Evolutionary conservation across 768 basidiomycete species (phyloP).

Genomic region (Russula dissimulans): DNA sequence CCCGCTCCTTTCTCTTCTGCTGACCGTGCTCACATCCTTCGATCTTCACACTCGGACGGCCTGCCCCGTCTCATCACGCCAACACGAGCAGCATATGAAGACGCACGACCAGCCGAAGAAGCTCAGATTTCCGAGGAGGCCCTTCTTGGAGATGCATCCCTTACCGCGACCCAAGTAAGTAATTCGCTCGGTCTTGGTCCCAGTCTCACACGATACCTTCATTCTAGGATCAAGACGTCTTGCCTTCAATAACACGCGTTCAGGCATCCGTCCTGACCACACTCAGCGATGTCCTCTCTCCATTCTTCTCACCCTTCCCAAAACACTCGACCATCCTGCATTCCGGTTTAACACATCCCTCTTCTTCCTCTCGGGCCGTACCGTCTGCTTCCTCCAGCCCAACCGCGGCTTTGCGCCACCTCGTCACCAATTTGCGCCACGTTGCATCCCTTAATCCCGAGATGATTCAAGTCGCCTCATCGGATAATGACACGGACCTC

Average conservation of each 20-base stretch:
- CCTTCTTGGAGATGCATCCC: background rate
- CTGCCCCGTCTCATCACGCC: background rate
- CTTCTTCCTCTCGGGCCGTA: constrained; percentile 24
- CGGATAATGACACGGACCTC: constrained; percentile 40
- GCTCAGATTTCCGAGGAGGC: background rate
- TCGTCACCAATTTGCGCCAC: constrained; percentile 53
- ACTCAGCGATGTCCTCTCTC: constrained; percentile 56
- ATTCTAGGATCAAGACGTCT: constrained; percentile 42
- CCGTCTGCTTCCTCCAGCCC: constrained; percentile 25
- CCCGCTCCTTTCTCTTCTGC: constrained; percentile 16
- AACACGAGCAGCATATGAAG: background rate
- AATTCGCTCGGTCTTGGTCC: background rate
- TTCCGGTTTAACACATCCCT: constrained; percentile 33
- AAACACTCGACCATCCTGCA: constrained; percentile 47
- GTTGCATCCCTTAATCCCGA: constrained; percentile 31
- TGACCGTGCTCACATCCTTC: constrained; percentile 9
- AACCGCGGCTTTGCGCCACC: constrained; percentile 46
- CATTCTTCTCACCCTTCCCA: constrained; percentile 27
- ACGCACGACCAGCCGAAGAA: background rate
- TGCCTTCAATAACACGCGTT: constrained; percentile 65
- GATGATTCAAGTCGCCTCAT: constrained; percentile 39
- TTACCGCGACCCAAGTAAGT: background rate
- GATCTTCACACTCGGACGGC: background rate
- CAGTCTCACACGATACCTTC: background rate
- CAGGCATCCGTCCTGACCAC: constrained; percentile 69